Evolutionary conservation across 164 flowering plant species (phyloP), one percentile per base, ranked within the genome.

Genomic region (Aristolochia contorta): DNA sequence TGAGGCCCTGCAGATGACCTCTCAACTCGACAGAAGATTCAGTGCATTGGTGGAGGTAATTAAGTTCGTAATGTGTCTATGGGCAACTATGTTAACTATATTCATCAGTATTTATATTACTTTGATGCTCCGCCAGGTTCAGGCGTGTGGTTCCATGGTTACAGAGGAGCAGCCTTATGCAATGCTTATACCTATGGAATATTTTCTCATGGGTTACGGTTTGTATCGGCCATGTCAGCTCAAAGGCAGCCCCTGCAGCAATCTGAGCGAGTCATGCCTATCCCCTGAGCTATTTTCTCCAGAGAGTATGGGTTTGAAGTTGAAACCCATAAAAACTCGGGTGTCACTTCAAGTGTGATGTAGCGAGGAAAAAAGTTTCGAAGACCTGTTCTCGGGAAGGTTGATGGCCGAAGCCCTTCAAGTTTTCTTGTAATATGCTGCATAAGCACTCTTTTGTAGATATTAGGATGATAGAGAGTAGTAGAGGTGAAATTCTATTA

Each of bases 101-200:
- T 48, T n/a, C 16, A 27, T n/a, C 18, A 50, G 64, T 51, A 30
- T 37, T 37, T 37, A 37, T 37, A 37, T 37, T 3, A 3, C 7
- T 8, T 7, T 37, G 5, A 59, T 23, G 16, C 25, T 22, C 22
- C 59, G 19, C 48, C 77, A 93, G 98, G 98, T 93, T 43, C 96
- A 89, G 70, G 79, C 89, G 23, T 93, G 98, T 69, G 98, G 98
- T 57, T 85, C 98, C 32, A 75, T 92, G 91, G 98, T 89, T 72
- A 92, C 98, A 25, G 96, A 92, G 51, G 98, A 92, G 76, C 98
- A 92, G 69, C 98, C 97, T 5, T 90, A 87, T 72, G 96, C 96
- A 59, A 92, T 92, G 98, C 73, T 92, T 70, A 84, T 92, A 61
- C 98, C 98, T 0, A 57, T 92, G 84, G 97, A 89, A 77, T 93